Evolutionary conservation across 768 basidiomycete genomes (phyloP), one percentile per base, ranked within the genome.

Genomic region (Fomitopsis pulvina): DNA sequence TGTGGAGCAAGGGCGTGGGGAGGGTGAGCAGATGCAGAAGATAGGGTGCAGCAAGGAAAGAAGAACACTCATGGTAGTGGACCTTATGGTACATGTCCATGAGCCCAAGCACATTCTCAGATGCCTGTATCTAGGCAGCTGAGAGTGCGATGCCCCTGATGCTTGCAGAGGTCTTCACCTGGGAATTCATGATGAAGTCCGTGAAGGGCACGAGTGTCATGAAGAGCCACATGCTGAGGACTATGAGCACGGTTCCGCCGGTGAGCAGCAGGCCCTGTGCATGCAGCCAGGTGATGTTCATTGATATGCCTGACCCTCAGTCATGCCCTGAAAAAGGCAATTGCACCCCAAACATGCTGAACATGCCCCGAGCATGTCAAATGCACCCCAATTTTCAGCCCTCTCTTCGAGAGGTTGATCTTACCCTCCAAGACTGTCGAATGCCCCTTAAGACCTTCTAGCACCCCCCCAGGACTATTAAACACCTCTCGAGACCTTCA

Each of bases 191-290:
- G 53, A 74, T 72, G 64, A 72, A 72, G 53, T 69, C 57, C 29
- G 73, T 72, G 51, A 74, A 75, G 7, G 73, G 66, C n/a, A 76
- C 70, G 51, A 77, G 67, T 29, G 71, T 66, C 26, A 68, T 75
- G 46, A 83, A 67, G 37, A 82, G 64, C 74, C 74, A 78, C 9
- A 67, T 18, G 24, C 68, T 58, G 56, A 71, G 66, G 58, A 79
- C 72, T 28, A 64, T 61, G 52, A 79, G 66, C 18, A 67, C n/a
- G 51, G 47, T 10, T 57, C 52, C 38, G 62, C 54, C 67, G 56
- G 73, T 71, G n/a, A 67, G 21, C 30, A 54, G 60, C 45, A 73
- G 62, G 11, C 63, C 57, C 45, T 66, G 65, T 4, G 63, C 43
- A 57, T 48, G 53, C 47, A 52, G 21, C 52, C 46, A 24, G 7